Evolutionary conservation across 2,329 filamentous ascomycete genomes (phyloP), one percentile per base, ranked within the genome.

Genomic region (Ascochyta koolunga): DNA sequence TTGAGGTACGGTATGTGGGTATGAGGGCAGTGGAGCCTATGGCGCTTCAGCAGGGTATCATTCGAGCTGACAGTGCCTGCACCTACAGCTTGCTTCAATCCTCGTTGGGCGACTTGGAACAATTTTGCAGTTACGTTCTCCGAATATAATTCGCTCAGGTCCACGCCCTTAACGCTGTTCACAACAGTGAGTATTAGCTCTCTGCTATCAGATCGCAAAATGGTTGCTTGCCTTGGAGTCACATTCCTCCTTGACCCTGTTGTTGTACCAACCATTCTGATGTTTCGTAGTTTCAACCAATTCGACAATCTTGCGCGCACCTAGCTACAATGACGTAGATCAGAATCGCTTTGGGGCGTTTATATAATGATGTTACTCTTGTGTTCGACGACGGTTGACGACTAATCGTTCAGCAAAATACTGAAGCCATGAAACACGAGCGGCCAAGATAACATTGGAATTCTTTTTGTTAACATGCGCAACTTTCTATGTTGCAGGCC

Each of bases 1-100:
- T 54, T 73, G 71, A 8, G 69, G 66, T 13, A 72, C 70, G 2
- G 64, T 72, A n/a, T 73, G 67, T 16, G 71, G 71, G 32, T 73
- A 73, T 15, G 65, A 59, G 1, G 46, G 36, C 16, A 73, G 56
- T 7, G 71, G 71, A 7, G 67, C 62, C 65, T 70, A 10, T 0
- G 16, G 32, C 24, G 18, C 4, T 8, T 56, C 16, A 27, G 25
- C 6, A 25, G 13, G 37, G 9, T 13, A 21, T 21, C 11, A 2
- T 24, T 6, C 11, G 15, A 22, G n/a, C 21, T 18, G 13, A 4
- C n/a, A 4, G 2, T 29, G 1, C 4, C 3, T 22, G 5, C 19
- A 24, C 35, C 3, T 50, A 69, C 70, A 32, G 60, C 25, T 49
- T 66, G 59, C 25, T 67, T 68, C 0, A 67, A 29, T 2, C 65